Percentiles rank a stretch among this genome's conserved stretches.
Evolutionary conservation across 108 stramenopile species (phyloP).

Genomic region (Cylindrotheca closterium): DNA sequence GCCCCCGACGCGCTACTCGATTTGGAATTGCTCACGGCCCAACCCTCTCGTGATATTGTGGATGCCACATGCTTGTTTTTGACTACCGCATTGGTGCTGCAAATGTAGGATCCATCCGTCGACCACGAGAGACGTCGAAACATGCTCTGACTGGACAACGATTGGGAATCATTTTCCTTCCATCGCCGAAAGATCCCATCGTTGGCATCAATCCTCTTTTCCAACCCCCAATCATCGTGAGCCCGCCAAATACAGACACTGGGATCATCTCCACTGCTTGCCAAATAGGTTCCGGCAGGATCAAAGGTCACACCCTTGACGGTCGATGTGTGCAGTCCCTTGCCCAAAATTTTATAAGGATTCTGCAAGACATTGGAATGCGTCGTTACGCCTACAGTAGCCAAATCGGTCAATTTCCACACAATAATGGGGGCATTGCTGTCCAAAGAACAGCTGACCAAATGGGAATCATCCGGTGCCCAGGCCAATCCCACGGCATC

Average conservation of each 20-base stretch:
- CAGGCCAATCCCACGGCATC: constrained; percentile 90
- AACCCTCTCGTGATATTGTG: constrained; percentile 83
- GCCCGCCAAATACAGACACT: constrained; percentile 86
- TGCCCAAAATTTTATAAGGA: constrained; percentile 79
- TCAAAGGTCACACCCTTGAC: constrained; percentile 90
- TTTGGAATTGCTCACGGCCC: constrained; percentile 62
- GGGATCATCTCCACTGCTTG: constrained; percentile 83
- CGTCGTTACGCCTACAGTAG: constrained; percentile 8
- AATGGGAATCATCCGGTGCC: constrained; percentile 87
- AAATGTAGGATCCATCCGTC: constrained; percentile 85
- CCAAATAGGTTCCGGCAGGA: constrained; percentile 83
- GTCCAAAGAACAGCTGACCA: constrained; percentile 85
- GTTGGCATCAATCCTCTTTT: constrained; percentile 65
- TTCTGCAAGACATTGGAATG: constrained; percentile 46
- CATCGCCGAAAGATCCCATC: constrained; percentile 74
- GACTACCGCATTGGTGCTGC: constrained; percentile 81
- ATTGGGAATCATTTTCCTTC: constrained; percentile 45
- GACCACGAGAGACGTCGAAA: constrained; percentile 87
- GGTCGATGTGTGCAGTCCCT: constrained; percentile 68
- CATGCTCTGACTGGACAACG: constrained; percentile 62
- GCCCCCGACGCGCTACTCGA: constrained; percentile 61
- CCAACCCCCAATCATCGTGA: constrained; percentile 88
- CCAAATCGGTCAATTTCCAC: constrained; percentile 76
- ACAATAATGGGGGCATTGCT: constrained; percentile 83
- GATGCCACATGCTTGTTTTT: constrained; percentile 86